Percentiles rank a stretch among this genome's conserved stretches.
Conservation (phyloP, 2,329 filamentous ascomycete genomes). For the Cladosporium oxysporum region DNA sequence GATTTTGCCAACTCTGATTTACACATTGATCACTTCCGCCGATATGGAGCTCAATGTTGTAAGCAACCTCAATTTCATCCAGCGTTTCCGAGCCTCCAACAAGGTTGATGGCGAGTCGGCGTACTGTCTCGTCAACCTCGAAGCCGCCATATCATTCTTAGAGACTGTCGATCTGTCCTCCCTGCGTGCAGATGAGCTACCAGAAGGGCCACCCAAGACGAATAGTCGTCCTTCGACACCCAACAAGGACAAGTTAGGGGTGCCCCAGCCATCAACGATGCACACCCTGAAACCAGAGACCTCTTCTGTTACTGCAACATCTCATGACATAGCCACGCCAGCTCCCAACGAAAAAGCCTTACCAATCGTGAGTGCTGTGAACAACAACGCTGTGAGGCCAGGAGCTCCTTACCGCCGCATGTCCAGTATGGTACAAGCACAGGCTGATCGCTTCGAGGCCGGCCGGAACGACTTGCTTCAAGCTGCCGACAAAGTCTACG, state of each 20-base stretch:
- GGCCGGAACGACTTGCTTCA: conserved; percentile 67
- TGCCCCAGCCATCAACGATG: conserved; percentile 33
- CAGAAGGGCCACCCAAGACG: conserved; percentile 65
- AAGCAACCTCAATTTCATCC: conserved; percentile 93
- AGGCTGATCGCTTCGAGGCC: conserved; percentile 79
- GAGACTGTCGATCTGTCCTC: conserved; percentile 94
- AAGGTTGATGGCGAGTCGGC: conserved; percentile 93
- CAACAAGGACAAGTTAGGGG: conserved; percentile 41
- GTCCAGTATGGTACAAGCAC: conserved; percentile 83
- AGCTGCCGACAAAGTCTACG: conserved; percentile 87
- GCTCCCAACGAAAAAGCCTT: conserved; percentile 30
- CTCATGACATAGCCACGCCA: conserved; percentile 29
- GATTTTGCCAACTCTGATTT: conserved; percentile 95
- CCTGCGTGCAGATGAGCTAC: conserved; percentile 73
- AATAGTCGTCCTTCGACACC: conserved; percentile 51
- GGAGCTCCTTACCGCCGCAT: conserved; percentile 70
- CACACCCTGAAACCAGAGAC: conserved; percentile 39
- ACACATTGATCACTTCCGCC: conserved; percentile 86
- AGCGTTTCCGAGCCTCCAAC: conserved; percentile 80
- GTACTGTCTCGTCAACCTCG: conserved; percentile 93
- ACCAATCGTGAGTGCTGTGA: conserved; percentile 28
- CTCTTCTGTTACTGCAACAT: conserved; percentile 30
- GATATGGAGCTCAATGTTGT: conserved; percentile 84
- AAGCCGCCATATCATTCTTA: conserved; percentile 90
- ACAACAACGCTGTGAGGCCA: conserved; percentile 37